Evolutionary conservation across 1,284 basidiomycete species (phyloP).

Genomic region (Athelia psychrophila): DNA sequence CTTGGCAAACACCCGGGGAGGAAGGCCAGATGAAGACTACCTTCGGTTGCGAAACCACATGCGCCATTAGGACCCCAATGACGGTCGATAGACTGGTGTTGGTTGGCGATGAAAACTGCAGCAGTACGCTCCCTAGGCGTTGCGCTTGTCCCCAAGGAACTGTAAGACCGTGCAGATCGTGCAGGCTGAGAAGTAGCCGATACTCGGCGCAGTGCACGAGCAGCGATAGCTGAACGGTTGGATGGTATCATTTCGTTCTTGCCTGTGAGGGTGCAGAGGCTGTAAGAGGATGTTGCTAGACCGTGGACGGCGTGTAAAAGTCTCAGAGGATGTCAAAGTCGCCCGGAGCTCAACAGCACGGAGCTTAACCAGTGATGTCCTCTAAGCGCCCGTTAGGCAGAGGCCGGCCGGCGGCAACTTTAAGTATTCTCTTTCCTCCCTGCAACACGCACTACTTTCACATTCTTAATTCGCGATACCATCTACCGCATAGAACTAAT

Average conservation of each 20-base stretch:
- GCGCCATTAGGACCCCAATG: neutral
- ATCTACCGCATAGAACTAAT: no score
- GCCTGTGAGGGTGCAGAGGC: no score
- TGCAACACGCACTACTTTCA: no score
- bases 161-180: neutral
- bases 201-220: neutral
- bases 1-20: neutral
- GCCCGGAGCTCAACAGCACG: no score
- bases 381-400: no score
- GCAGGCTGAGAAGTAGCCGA: neutral
- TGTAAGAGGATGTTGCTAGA: no score
- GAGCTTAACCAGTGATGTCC: no score
- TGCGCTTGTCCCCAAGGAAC: neutral
- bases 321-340: no score
- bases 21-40: neutral
- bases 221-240: neutral
- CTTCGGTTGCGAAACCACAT: neutral
- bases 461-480: no score
- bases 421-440: no score
- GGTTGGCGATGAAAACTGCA: neutral
- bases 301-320: no score
- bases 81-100: neutral
- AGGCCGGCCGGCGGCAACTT: no score
- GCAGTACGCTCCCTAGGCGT: neutral
- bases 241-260: neutral